A percentile compares a stretch with the other conserved stretches of the same genome.
These are phyloP conservation scores for Starmerella floricola DNA, from an alignment of 805 yeast species.

Conservation along the genomic window DNA sequence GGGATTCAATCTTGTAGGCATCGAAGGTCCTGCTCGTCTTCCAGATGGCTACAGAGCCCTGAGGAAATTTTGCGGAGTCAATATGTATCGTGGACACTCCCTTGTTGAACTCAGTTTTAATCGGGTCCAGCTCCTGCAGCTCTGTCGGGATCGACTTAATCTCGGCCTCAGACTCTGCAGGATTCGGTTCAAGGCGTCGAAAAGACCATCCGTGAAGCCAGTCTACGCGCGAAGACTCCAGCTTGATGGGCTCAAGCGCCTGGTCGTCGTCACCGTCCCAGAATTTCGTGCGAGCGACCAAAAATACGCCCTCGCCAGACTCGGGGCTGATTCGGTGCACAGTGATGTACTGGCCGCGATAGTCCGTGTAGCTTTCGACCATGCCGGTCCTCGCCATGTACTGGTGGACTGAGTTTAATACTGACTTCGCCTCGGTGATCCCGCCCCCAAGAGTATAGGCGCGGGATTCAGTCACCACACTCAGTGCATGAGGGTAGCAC, in stretches of 20 bases:
- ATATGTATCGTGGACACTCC: constrained; percentile 38
- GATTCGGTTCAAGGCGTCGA: constrained; percentile 41
- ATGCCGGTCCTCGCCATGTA: constrained; percentile 40
- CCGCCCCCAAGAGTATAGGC: constrained; percentile 48
- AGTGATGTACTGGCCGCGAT: constrained; percentile 83
- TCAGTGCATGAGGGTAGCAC: constrained; percentile 67
- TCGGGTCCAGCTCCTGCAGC: constrained; percentile 41
- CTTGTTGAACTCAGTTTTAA: constrained; percentile 37
- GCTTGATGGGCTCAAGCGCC: constrained; percentile 24
- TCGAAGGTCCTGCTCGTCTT: constrained; percentile 58
- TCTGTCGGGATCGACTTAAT: constrained; percentile 58
- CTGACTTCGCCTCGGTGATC: constrained; percentile 56
- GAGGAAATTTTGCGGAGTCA: constrained; percentile 46
- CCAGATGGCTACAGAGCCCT: constrained; percentile 81
- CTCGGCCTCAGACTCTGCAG: constrained; percentile 28
- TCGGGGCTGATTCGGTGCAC: constrained; percentile 74
- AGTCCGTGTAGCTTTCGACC: constrained; percentile 89
- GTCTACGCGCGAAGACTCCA: constrained; percentile 30
- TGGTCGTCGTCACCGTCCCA: constrained; percentile 26
- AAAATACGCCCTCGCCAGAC: constrained; percentile 78
- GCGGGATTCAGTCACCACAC: constrained; percentile 68
- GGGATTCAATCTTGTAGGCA: constrained; percentile 51
- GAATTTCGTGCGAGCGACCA: constrained; percentile 80
- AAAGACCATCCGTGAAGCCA: constrained; percentile 46
- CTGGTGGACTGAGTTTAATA: constrained; percentile 29